phyloP scores from a whole-genome alignment of 2,329 filamentous ascomycete genomes.

The Colletotrichum coccodes region DNA sequence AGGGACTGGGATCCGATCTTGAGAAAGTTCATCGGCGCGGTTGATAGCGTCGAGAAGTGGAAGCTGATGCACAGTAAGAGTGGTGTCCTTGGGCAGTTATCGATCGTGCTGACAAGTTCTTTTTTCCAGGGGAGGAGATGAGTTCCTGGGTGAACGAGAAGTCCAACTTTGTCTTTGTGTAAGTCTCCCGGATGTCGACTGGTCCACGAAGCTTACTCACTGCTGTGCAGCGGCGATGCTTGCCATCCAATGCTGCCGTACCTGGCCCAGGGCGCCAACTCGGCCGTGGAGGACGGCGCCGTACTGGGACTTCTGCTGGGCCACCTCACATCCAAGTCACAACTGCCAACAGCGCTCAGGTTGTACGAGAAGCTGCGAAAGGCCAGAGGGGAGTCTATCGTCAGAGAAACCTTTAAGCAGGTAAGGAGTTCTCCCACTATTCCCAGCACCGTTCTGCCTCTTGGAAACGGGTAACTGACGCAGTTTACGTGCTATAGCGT shows the following conservation, averaged over 20 bases:
- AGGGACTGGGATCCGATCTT: slow-evolving; percentile 72
- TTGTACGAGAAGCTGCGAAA: slow-evolving; percentile 60
- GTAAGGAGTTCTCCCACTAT: background rate
- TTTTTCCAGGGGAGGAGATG: slow-evolving; percentile 55
- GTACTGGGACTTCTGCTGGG: slow-evolving; percentile 69
- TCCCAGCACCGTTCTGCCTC: background rate
- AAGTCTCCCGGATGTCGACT: slow-evolving; percentile 34
- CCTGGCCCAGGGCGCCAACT: slow-evolving; percentile 74
- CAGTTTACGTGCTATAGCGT: slow-evolving; percentile 46
- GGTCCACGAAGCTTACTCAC: slow-evolving; percentile 37
- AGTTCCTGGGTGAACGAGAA: slow-evolving; percentile 63
- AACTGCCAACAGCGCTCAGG: slow-evolving; percentile 54
- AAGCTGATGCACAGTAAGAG: slow-evolving; percentile 66
- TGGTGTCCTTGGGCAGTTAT: slow-evolving; percentile 18
- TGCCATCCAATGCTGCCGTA: slow-evolving; percentile 74
- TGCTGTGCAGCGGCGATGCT: slow-evolving; percentile 59
- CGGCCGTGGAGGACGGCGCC: slow-evolving; percentile 74
- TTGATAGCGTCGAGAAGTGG: slow-evolving; percentile 74
- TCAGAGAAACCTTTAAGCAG: slow-evolving; percentile 65
- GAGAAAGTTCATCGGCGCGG: slow-evolving; percentile 53
- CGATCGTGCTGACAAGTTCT: background rate
- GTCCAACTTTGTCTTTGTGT: slow-evolving; percentile 61
- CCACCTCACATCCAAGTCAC: slow-evolving; percentile 55
- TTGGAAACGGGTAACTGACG: background rate
- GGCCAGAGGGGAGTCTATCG: slow-evolving; percentile 62